Percentiles rank a stretch among this genome's conserved stretches.
These are phyloP conservation scores for Odontarrhena argentea DNA, from an alignment of 345 rosid species.

Conservation along the genomic window DNA sequence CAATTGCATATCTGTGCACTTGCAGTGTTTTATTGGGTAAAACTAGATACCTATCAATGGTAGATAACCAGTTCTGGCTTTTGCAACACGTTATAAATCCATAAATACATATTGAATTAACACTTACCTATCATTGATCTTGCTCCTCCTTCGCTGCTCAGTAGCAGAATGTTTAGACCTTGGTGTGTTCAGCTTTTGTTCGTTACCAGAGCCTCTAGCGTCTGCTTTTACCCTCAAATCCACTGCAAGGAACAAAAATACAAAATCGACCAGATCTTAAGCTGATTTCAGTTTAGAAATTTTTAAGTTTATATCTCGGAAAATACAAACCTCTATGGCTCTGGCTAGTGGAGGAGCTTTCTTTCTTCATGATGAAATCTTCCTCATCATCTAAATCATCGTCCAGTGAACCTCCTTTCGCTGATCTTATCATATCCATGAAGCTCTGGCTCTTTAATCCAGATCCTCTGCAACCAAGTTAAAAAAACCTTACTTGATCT, in stretches of 20 bases:
- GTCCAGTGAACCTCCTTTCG: slow-evolving; percentile 60
- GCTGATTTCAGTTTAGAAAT: slow-evolving; percentile 6
- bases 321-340: slow-evolving; percentile 52
- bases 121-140: slow-evolving; percentile 87
- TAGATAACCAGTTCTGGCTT: background rate
- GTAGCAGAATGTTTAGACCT: slow-evolving; percentile 99
- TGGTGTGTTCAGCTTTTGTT: slow-evolving; percentile 84
- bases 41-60: too few relatives aligned
- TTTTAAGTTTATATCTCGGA: background rate
- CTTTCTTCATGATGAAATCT: slow-evolving; percentile 71
- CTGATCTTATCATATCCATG: slow-evolving; percentile 86
- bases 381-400: slow-evolving; percentile 78
- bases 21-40: too few relatives aligned
- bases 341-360: slow-evolving; percentile 54
- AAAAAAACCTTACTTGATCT: slow-evolving; percentile 14
- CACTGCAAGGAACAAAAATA: slow-evolving; percentile 40
- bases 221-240: slow-evolving; percentile 70
- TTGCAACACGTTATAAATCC: slow-evolving; percentile 12
- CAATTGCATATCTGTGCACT: too few relatives aligned
- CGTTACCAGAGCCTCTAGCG: slow-evolving; percentile 55
- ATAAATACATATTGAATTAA: background rate
- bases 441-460: slow-evolving; percentile 76
- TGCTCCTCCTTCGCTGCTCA: slow-evolving; percentile 96
- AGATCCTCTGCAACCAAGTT: slow-evolving; percentile 52
- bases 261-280: slow-evolving; percentile 15